A percentile compares a stretch with the other conserved stretches of the same genome.
phyloP scores from a whole-genome alignment of 2,329 filamentous ascomycete genomes.

The Cyphellophora europaea region DNA sequence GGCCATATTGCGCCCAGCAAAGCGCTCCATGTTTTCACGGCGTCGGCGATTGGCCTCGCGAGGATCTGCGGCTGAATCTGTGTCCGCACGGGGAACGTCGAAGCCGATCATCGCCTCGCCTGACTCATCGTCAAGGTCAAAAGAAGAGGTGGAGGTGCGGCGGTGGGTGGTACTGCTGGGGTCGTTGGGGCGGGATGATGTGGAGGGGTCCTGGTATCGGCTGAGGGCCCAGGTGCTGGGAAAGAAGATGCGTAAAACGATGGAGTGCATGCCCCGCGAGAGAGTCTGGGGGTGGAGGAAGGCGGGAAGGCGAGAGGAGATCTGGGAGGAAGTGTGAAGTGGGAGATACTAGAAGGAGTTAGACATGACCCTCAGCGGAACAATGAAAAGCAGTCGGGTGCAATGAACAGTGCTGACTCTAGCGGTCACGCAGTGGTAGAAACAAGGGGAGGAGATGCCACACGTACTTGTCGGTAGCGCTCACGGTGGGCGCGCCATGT shows the following conservation, averaged over 20 bases:
- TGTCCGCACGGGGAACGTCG: conserved; percentile 37
- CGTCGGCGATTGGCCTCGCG: conserved; percentile 34
- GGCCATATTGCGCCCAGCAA: conserved; percentile 21
- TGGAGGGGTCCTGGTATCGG: conserved; percentile 1
- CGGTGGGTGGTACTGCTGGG: conserved; percentile 7
- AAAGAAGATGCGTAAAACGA: conserved; percentile 34
- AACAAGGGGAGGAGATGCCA: no score
- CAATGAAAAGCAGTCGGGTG: no score
- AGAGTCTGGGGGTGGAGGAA: conserved; percentile 11
- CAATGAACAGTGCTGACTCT: no score
- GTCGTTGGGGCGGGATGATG: neutral
- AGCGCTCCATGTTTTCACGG: conserved; percentile 25
- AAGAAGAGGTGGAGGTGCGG: conserved; percentile 23
- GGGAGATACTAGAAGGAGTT: conserved; percentile 36
- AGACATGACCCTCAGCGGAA: no score
- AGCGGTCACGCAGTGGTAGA: no score
- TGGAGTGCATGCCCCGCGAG: conserved; percentile 34
- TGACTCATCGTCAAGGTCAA: conserved; percentile 56
- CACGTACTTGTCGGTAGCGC: conserved; percentile 52
- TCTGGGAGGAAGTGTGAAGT: conserved; percentile 47
- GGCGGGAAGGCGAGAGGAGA: conserved; percentile 20
- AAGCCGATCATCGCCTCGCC: conserved; percentile 41
- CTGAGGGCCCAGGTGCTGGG: conserved; percentile 39
- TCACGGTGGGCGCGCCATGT: conserved; percentile 60
- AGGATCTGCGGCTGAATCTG: conserved; percentile 34